Evolutionary conservation across 2,329 filamentous ascomycete genomes (phyloP).

Genomic region (Xylariomycetidae sp.): DNA sequence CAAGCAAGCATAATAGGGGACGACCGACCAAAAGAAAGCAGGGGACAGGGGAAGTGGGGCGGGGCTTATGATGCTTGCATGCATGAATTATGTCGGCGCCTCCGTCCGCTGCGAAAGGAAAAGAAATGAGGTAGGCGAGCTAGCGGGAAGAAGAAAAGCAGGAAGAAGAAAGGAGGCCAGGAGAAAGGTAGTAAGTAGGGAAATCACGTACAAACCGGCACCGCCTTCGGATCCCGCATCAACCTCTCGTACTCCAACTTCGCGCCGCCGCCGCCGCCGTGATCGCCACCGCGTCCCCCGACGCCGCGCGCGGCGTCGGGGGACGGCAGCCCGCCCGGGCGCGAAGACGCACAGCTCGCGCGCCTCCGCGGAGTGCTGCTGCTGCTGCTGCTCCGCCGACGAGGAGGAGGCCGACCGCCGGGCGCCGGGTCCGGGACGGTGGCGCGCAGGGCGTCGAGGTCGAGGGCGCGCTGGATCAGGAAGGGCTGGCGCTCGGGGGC

Average conservation of each 20-base stretch:
- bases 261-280: conserved; percentile 4
- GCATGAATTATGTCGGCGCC: no score
- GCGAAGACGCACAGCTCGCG: conserved; percentile 19
- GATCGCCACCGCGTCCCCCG: conserved; percentile 2
- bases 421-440: conserved; percentile 37
- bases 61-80: neutral
- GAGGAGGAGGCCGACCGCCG: conserved; percentile 5
- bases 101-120: no score
- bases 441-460: conserved; percentile 40
- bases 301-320: conserved; percentile 6
- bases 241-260: conserved; percentile 15
- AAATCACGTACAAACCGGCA: conserved; percentile 44
- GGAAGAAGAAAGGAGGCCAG: neutral
- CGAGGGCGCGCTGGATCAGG: conserved; percentile 43
- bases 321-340: conserved; percentile 11
- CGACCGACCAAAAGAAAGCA: no score
- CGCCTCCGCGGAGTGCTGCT: conserved; percentile 11
- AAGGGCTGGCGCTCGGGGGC: conserved; percentile 37
- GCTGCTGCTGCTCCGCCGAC: neutral
- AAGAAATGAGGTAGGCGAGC: no score
- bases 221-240: conserved; percentile 26
- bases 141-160: conserved; percentile 1
- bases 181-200: conserved; percentile 4
- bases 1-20: no score
- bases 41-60: neutral